These are phyloP conservation scores for Phytophthora sansomeana DNA, from an alignment of 352 stramenopile species.

Conservation along the genomic window DNA sequence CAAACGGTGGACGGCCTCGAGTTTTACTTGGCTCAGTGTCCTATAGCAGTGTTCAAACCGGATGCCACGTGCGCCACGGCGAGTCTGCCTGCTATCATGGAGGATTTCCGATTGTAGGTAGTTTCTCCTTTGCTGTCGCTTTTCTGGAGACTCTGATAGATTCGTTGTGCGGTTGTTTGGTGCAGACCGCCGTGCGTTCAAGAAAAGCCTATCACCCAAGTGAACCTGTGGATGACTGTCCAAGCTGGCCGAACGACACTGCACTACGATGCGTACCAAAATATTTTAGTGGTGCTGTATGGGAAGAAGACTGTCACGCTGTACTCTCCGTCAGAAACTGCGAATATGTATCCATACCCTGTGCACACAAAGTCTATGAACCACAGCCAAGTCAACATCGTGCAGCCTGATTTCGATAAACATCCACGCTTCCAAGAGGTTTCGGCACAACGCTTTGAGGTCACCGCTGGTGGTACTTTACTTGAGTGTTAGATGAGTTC, in stretches of 20 bases:
- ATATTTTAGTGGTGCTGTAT: constrained; percentile 76
- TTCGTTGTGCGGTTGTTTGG: constrained; percentile 6
- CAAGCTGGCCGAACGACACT: constrained; percentile 64
- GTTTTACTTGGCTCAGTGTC: constrained; percentile 87
- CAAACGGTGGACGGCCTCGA: constrained; percentile 70
- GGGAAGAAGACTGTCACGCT: constrained; percentile 77
- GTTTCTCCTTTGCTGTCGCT: neutral
- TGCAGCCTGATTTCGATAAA: constrained; percentile 39
- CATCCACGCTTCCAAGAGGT: constrained; percentile 46
- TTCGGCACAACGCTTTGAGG: constrained; percentile 37
- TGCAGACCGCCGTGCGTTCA: constrained; percentile 56
- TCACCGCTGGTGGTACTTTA: constrained; percentile 60
- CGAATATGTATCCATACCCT: constrained; percentile 63
- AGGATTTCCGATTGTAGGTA: constrained; percentile 67
- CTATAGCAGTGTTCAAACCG: constrained; percentile 64
- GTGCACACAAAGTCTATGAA: constrained; percentile 81
- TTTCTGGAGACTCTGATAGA: neutral
- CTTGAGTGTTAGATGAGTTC: neutral
- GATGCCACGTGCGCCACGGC: constrained; percentile 52
- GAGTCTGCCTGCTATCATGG: constrained; percentile 61
- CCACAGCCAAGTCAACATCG: constrained; percentile 73
- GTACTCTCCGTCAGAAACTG: constrained; percentile 67
- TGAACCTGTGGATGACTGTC: constrained; percentile 89
- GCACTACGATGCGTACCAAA: constrained; percentile 88
- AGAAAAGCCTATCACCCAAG: constrained; percentile 58